Base-by-base conservation (phyloP, 768 basidiomycete species). In the Albatrellus ellisii region DNA sequence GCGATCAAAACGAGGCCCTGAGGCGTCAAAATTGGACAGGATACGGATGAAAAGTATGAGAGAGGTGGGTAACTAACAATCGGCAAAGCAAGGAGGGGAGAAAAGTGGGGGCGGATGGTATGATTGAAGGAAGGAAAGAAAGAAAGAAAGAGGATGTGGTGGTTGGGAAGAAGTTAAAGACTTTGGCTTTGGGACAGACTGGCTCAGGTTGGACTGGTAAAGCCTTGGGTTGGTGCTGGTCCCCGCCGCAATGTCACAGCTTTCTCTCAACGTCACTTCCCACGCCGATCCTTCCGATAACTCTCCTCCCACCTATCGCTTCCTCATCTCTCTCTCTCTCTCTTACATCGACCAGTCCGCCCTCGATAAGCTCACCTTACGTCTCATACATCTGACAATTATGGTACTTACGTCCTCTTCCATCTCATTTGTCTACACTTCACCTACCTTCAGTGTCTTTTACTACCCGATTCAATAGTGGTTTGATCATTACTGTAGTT, bases 251-350 rank as follows among this genome's bases (percentile, higher is more conserved):
- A 22, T 26, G 10, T 12, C 37, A 24, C 10, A 14, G 14, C 27
- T 6, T 26, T 7, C 9, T 11, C 15, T 39, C 34, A 36, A 15
- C 17, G 17, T 4, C 34, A 9, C 6, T 7, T 39, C 37, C 37
- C 37, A 39, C 37, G 37, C 37, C 10, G 37, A 39, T 39, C 37
- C 37, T 4, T 22, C 37, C 27, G 37, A 39, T 39, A 39, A 27
- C 37, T n/a, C n/a, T 39, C 14, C 4, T 6, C 17, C 9, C 14
- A 18, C 5, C 18, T 18, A 18, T n/a, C 1, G 10, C 10, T 18
- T 18, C 31, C 18, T 9, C 8, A 18, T 14, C 31, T 32, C 31
- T 32, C 29, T 31, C 29, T 31, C 29, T 31, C 9, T 18, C 31
- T 14, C 14, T 4, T 32, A 6, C 31, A 18, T 6, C 31, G 6